Base-by-base conservation (phyloP, 2,329 filamentous ascomycete species). In the Colletotrichum destructivum region DNA sequence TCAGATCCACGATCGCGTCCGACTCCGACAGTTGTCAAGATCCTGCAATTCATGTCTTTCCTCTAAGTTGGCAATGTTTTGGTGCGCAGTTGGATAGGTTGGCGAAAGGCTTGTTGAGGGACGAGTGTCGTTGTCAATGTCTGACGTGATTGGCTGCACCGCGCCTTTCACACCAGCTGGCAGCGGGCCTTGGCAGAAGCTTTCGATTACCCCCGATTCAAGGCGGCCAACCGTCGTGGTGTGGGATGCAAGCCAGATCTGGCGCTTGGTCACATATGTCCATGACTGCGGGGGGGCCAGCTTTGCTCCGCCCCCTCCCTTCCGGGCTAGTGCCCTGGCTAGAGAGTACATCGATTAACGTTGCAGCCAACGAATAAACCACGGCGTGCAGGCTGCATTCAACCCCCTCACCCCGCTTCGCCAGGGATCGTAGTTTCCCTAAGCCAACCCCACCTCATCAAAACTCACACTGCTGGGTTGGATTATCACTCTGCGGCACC, bases 161-260 rank as follows among this genome's bases (percentile, higher is more conserved):
- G 16, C 52, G n/a, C 26, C 16, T 5, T 55, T 13, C 40, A 18
- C 6, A 26, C 4, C 26, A 55, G 52, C 35, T 26, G 18, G 18
- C 23, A 35, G 52, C 26, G 52, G 52, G 12, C 26, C 26, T 55
- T 55, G 52, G 15, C 26, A 55, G 52, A 55, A 55, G 7, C 16
- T 3, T 55, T 26, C 35, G 52, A 55, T n/a, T 55, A 31, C 52
- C 46, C 46, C 46, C 46, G n/a, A 49, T 18, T 49, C 46, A 18
- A 49, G 46, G 46, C 18, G 46, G 9, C 16, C 16, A 47, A 16
- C 16, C n/a, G 44, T 16, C n/a, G 44, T 16, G 15, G 16, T 47
- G 44, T n/a, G n/a, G n/a, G n/a, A n/a, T 7, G 47, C 47, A 49
- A 49, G n/a, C 47, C 47, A 49, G 47, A 49, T 49, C 47, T 49